A percentile compares a stretch with the other conserved stretches of the same genome.
Evolutionary conservation across 805 yeast genomes (phyloP).

Genomic region (Candida oleophila): DNA sequence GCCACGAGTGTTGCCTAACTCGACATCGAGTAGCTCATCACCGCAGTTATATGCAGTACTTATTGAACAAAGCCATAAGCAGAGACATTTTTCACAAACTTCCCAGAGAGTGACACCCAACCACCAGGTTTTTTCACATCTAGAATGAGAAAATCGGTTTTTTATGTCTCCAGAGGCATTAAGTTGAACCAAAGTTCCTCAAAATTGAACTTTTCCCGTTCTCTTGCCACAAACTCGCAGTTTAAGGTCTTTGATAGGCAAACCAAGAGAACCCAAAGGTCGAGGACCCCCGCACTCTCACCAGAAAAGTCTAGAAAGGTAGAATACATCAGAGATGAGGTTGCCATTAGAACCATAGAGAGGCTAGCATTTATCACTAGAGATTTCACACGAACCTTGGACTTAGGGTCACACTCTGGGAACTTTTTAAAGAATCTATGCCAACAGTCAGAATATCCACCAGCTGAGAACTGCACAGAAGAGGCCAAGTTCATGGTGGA

Average conservation of each 20-base stretch:
- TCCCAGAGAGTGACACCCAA: too few species aligned
- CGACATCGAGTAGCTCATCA: too few species aligned
- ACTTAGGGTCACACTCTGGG: conserved; percentile 75
- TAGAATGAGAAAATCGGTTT: background rate
- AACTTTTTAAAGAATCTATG: conserved; percentile 48
- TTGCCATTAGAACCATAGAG: conserved; percentile 71
- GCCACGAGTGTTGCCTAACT: too few species aligned
- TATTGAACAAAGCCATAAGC: too few species aligned
- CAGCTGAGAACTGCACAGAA: conserved; percentile 32
- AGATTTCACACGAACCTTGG: conserved; percentile 58
- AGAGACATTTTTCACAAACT: too few species aligned
- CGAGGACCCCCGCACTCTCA: conserved; percentile 45
- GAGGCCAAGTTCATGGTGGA: conserved; percentile 31
- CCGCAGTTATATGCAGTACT: too few species aligned
- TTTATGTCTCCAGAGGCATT: background rate
- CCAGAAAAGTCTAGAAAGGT: conserved; percentile 50
- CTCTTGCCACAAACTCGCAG: conserved; percentile 14
- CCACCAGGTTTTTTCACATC: too few species aligned
- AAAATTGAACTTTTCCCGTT: too few species aligned
- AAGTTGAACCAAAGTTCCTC: background rate
- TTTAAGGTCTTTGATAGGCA: conserved; percentile 57
- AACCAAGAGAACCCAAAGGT: conserved; percentile 61
- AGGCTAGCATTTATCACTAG: conserved; percentile 72
- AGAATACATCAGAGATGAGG: conserved; percentile 74
- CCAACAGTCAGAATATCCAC: conserved; percentile 21